Evolutionary conservation across 495 filamentous ascomycete species (phyloP).

Genomic region (Tuber indicum): DNA sequence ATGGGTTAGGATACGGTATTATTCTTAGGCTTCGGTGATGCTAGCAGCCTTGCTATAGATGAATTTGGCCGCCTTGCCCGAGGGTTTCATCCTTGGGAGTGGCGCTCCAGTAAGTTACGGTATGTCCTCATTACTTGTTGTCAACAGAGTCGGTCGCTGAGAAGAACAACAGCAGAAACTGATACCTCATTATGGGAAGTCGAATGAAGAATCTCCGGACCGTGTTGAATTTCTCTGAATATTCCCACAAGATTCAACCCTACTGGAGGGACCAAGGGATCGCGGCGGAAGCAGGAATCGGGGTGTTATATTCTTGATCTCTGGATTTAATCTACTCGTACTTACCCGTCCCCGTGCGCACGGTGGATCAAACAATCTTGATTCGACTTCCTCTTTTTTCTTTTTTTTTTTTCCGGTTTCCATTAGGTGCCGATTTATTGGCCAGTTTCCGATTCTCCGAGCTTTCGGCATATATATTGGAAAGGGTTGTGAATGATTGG

Average conservation of each 20-base stretch:
- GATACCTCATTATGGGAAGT: neutral
- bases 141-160: neutral
- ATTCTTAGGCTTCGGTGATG: neutral
- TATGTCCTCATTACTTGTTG: neutral
- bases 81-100: neutral
- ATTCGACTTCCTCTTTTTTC: neutral
- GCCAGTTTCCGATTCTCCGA: neutral
- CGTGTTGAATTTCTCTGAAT: neutral
- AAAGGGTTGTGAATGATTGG: neutral
- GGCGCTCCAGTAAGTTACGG: neutral
- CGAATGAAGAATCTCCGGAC: neutral
- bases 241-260: neutral
- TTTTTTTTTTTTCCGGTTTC: neutral
- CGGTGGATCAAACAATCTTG: neutral
- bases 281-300: neutral
- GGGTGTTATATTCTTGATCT: neutral
- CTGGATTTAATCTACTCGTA: neutral
- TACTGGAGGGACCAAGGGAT: neutral
- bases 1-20: neutral
- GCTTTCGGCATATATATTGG: neutral
- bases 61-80: neutral
- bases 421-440: neutral
- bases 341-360: neutral
- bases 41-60: neutral
- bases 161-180: neutral